phyloP scores from a whole-genome alignment of 129 eudicot species.

The Lactuca sativa region DNA sequence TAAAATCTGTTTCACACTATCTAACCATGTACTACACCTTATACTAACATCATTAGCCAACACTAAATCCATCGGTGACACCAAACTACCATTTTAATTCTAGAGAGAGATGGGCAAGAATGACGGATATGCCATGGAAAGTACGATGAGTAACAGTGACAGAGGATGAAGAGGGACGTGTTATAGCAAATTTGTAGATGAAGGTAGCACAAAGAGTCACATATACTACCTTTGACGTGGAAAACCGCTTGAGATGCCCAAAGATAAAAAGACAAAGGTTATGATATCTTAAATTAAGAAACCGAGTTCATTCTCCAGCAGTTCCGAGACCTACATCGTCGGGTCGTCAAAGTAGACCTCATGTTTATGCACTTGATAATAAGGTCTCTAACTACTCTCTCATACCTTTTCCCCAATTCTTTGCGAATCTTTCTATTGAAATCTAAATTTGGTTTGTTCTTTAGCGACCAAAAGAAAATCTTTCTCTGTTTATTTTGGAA shows the following conservation, averaged over 20 bases:
- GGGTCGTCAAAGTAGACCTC: slow-evolving; percentile 56
- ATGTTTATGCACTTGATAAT: slow-evolving; percentile 41
- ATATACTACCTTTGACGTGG: too few relatives aligned
- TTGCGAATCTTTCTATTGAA: not conserved
- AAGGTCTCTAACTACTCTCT: slow-evolving; percentile 43
- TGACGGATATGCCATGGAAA: too few relatives aligned
- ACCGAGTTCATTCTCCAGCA: slow-evolving; percentile 56
- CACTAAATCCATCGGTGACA: too few relatives aligned
- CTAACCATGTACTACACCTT: too few relatives aligned
- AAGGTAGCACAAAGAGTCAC: slow-evolving; percentile 70
- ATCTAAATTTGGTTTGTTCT: not conserved
- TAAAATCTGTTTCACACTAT: too few relatives aligned
- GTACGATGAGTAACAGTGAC: too few relatives aligned
- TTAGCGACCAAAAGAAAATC: not conserved
- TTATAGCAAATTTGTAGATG: slow-evolving; percentile 51
- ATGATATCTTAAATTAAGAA: slow-evolving; percentile 52
- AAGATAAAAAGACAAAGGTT: slow-evolving; percentile 87
- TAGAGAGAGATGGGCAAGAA: too few relatives aligned
- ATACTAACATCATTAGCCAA: too few relatives aligned
- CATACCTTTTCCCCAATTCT: not conserved
- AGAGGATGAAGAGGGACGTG: slow-evolving; percentile 38
- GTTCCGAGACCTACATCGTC: slow-evolving; percentile 63
- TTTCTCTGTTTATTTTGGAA: slow-evolving; percentile 15
- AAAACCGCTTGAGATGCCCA: slow-evolving; percentile 86
- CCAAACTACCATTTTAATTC: too few relatives aligned